Evolutionary conservation across 129 eudicot species (phyloP), one percentile per base, ranked within the genome.

Genomic region (Kitagawia praeruptora): DNA sequence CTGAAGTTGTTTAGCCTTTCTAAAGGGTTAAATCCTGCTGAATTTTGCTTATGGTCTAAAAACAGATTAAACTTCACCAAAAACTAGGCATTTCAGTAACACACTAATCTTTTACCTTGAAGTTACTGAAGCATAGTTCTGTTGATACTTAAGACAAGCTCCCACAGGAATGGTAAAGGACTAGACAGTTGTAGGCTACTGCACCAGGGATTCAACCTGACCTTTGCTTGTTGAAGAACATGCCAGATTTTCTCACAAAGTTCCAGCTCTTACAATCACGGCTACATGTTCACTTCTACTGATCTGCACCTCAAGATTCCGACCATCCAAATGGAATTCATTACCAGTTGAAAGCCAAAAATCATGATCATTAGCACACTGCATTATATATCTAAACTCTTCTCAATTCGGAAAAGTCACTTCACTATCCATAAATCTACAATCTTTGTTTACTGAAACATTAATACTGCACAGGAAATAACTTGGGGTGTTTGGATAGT

Each of bases 201-300:
- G 45, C 25, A 18, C 74, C 11, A 27, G 15, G 16, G 31, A 23
- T 34, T 63, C 4, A 10, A 25, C 34, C 38, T n/a, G 70, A 25
- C 70, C 38, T 23, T 58, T 28, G 21, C 31, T 58, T 58, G 27
- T 8, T 27, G 37, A 67, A 21, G 44, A 63, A 49, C 61, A 64
- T 74, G 83, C 64, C 79, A 81, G 63, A 77, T 49, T 37, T 6
- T 77, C 23, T 75, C 81, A 8, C 77, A 41, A 28, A 82, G 77
- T 77, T 37, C 31, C 77, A 39, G 70, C 42, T 82, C 77, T 38
- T 69, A 45, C 66, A n/a, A 44, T 46, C 16, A 25, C 21, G 6
- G 56, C 75, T 63, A 42, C 48, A 28, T 8, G 53, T 39, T n/a
- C 75, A 15, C 61, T n/a, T 46, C 8, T 39, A 8, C 16, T 64